Conservation (phyloP, 257 asterid genomes). For the Nicotiana attenuata region DNA sequence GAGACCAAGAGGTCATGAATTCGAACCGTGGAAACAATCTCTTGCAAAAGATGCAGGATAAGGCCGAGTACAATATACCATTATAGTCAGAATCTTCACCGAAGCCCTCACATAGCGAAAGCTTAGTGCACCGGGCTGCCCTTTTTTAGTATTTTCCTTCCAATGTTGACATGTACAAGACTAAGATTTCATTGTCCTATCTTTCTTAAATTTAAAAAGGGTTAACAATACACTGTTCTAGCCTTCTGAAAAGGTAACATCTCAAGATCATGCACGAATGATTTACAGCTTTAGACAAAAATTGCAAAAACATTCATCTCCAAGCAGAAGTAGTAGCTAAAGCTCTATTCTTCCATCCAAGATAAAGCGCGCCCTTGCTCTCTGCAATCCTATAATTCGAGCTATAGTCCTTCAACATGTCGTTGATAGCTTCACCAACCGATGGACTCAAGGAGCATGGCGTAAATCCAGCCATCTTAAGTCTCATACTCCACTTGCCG, state of each 20-base stretch:
- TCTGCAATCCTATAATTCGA: constrained; percentile 50
- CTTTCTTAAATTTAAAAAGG: not conserved
- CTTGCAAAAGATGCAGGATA: too few species aligned
- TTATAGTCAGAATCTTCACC: too few species aligned
- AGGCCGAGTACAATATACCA: too few species aligned
- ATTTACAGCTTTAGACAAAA: not conserved
- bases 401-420: constrained; percentile 57
- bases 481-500: constrained; percentile 73
- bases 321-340: constrained; percentile 74
- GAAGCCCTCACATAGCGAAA: too few species aligned
- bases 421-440: constrained; percentile 42
- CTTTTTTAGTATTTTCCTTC: not conserved
- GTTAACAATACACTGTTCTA: not conserved
- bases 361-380: constrained; percentile 59
- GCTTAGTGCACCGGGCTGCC: too few species aligned
- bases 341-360: constrained; percentile 82
- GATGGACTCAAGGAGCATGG: constrained; percentile 54
- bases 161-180: not conserved
- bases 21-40: too few species aligned
- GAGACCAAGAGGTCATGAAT: too few species aligned
- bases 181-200: not conserved
- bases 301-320: constrained; percentile 31
- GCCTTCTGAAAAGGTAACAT: not conserved
- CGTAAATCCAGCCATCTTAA: constrained; percentile 71
- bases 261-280: not conserved